Evolutionary conservation across 805 yeast species (phyloP), one percentile per base, ranked within the genome.

Genomic region (Metschnikowia santaceciliae): DNA sequence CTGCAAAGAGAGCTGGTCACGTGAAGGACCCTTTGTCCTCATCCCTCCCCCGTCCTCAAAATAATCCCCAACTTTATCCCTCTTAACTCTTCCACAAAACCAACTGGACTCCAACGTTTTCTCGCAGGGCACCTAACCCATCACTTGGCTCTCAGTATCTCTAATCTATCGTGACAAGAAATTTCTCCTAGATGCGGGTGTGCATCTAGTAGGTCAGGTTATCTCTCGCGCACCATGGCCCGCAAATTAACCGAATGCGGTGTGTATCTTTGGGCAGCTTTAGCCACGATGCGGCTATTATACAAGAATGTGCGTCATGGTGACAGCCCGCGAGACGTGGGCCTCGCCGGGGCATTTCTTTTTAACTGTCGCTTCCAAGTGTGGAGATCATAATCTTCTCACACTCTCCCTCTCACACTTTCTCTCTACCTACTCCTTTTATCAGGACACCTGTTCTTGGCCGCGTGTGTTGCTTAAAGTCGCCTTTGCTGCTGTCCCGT

Each of bases 221-320:
- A 40, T 40, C 43, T 40, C 38, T 22, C 23, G 38, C 38, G 46
- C 46, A 42, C 46, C 38, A 15, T n/a, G 46, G 33, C n/a, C 32
- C 46, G 46, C 46, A 33, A 42, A 42, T 42, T 33, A 15, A 20
- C n/a, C 37, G 38, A 20, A 20, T 20, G 1, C 22, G 32, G 46
- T 8, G 19, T 33, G n/a, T 26, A n/a, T 30, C 26, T 32, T 33
- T 6, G 5, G 38, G 37, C n/a, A 33, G 17, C 26, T 34, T 17
- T 32, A 33, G 30, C 43, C 43, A 40, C 8, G 38, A 32, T 13
- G 38, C 46, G 38, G 36, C 36, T 19, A 42, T 19, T 22, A 19
- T 10, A 32, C 46, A 33, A 14, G 32, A 34, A 20, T 20, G 43
- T 42, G 46, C 46, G 38, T 42, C 46, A 33, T 33, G 32, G 38